Evolutionary conservation across 2,329 filamentous ascomycete genomes (phyloP).

Genomic region (Exophiala sp.): DNA sequence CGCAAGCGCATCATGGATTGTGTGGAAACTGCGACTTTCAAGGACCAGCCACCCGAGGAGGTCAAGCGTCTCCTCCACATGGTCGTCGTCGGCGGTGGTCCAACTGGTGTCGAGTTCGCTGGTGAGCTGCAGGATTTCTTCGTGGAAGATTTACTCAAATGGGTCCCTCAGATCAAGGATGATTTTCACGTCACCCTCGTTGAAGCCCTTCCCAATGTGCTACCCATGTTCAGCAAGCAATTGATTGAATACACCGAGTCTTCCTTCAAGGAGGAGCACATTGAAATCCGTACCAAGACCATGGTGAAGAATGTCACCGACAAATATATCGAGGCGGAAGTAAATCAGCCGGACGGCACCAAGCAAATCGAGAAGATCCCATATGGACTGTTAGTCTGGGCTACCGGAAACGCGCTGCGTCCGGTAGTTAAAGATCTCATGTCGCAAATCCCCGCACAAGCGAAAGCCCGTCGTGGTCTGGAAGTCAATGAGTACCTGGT

Average conservation of each 20-base stretch:
- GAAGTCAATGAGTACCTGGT: conserved; percentile 98
- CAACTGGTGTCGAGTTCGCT: conserved; percentile 96
- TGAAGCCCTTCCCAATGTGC: conserved; percentile 90
- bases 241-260: conserved; percentile 99
- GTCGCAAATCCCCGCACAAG: conserved; percentile 84
- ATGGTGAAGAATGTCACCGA: conserved; percentile 97
- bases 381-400: conserved; percentile 96
- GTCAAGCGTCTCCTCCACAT: conserved; percentile 93
- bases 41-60: conserved; percentile 84
- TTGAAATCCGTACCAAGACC: conserved; percentile 95
- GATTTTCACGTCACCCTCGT: conserved; percentile 97
- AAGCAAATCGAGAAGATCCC: conserved; percentile 78
- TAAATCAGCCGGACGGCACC: conserved; percentile 71
- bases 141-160: conserved; percentile 95
- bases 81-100: conserved; percentile 90
- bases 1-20: conserved; percentile 99
- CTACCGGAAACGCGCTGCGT: conserved; percentile 90
- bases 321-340: conserved; percentile 86
- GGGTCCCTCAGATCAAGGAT: conserved; percentile 89
- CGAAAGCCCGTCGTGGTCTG: conserved; percentile 87
- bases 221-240: conserved; percentile 98
- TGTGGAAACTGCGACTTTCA: conserved; percentile 96
- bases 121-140: conserved; percentile 99
- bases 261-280: conserved; percentile 97
- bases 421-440: conserved; percentile 88